phyloP scores from a whole-genome alignment of 352 stramenopile genomes.

The Globisporangium ultimum region DNA sequence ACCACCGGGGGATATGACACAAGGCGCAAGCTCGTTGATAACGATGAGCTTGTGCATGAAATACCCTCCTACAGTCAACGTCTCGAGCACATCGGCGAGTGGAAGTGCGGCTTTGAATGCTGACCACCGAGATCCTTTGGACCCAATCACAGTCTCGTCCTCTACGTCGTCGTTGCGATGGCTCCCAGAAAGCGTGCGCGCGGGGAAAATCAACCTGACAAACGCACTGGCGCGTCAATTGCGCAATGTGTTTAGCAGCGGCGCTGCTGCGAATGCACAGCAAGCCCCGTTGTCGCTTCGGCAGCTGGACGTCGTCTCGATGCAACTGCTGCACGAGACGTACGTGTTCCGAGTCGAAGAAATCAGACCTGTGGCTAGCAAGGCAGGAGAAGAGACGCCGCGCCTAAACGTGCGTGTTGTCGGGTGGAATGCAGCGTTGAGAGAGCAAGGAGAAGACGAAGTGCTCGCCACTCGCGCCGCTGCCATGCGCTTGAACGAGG shows the following conservation, averaged over 20 bases:
- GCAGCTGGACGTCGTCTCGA: conserved; percentile 16
- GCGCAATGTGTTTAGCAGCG: conserved; percentile 3
- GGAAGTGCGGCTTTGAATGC: not conserved
- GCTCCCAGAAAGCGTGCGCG: conserved; percentile 38
- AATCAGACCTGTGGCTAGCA: not conserved
- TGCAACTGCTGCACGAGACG: conserved; percentile 46
- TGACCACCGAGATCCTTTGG: not conserved
- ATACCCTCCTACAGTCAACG: conserved; percentile 14
- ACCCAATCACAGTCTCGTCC: too few relatives aligned
- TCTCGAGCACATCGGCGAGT: not conserved
- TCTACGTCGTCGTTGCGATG: conserved; percentile 16
- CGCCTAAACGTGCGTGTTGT: conserved; percentile 2
- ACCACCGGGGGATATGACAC: conserved; percentile 7
- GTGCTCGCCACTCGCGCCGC: not conserved
- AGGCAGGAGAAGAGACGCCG: conserved; percentile 1
- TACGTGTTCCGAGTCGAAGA: conserved; percentile 43
- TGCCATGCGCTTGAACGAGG: conserved; percentile 16
- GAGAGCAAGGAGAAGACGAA: not conserved
- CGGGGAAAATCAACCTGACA: conserved; percentile 33
- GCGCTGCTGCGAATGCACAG: conserved; percentile 9
- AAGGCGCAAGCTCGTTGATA: conserved; percentile 4
- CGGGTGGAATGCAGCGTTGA: not conserved
- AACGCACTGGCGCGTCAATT: conserved; percentile 36
- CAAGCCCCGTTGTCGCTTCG: conserved; percentile 15
- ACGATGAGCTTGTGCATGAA: conserved; percentile 34